Evolutionary conservation across 169 alveolate species (phyloP), one percentile per base, ranked within the genome.

Genomic region (Perkinsus chesapeaki): DNA sequence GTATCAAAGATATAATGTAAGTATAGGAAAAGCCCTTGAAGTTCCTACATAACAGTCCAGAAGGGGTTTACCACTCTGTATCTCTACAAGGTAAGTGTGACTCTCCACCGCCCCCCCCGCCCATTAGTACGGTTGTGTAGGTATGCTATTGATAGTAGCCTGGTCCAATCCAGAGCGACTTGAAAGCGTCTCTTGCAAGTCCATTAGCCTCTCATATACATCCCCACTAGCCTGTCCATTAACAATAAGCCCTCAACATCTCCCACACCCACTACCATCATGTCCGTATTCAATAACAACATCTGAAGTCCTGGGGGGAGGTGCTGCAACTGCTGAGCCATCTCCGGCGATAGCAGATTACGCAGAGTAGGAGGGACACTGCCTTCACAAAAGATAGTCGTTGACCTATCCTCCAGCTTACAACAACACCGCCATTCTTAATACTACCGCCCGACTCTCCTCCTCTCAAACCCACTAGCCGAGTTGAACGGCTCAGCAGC

Each of bases 241-340:
- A 0, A 16, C 82, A 20, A 16, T 60, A 60, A 60, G 12, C 37
- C 60, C 12, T 27, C 82, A 60, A 23, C 27, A 60, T 27, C 36
- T 1, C 12, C 31, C 36, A 34, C 36, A 0, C 12, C 12, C 31
- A 60, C 82, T 27, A 39, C 92, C 39, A 91, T 39, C 37, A 39
- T 39, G 92, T 91, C 92, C 48, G 92, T 91, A 36, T 31, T 36
- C 48, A 91, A 19, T 37, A 91, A 39, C 27, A 91, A 72, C 92
- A 91, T 91, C 92, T 91, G 92, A 20, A 91, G 72, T 5, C 92
- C 92, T 0, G 92, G 92, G n/a, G 92, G 92, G 1, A 91, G 92
- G 39, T 91, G 48, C 39, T 39, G 73, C 48, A 91, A 72, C 47
- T 91, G 92, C 92, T 39, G 38, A 38, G 48, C 92, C 73, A 91